Percentiles rank a stretch among this genome's conserved stretches.
phyloP scores from a whole-genome alignment of 1,284 basidiomycete species.

The Wallemia mellicola region DNA sequence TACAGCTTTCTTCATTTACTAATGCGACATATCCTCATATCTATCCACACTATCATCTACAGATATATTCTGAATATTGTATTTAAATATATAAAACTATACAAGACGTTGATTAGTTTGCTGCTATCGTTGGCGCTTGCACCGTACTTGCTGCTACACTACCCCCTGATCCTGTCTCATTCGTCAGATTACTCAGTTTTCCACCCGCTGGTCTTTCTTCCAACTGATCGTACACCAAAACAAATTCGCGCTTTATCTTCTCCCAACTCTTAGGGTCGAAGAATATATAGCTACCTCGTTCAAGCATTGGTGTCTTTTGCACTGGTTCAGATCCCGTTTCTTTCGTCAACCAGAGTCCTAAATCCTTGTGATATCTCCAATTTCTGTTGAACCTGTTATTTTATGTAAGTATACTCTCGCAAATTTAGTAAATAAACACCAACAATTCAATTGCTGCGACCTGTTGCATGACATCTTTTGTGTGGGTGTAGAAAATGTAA shows the following conservation, averaged over 20 bases:
- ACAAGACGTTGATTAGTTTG: background rate
- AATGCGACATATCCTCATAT: background rate
- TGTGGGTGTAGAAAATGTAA: slow-evolving; percentile 93
- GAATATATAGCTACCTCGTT: slow-evolving; percentile 65
- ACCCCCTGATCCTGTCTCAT: background rate
- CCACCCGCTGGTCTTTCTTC: slow-evolving; percentile 33
- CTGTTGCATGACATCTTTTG: slow-evolving; percentile 76
- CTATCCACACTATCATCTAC: too few species aligned
- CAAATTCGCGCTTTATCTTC: slow-evolving; percentile 48
- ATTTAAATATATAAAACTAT: background rate
- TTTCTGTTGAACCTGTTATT: slow-evolving; percentile 55
- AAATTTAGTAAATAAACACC: slow-evolving; percentile 15
- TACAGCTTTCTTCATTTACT: background rate
- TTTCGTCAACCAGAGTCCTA: slow-evolving; percentile 83
- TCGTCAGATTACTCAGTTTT: background rate
- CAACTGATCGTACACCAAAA: slow-evolving; percentile 50
- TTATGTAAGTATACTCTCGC: slow-evolving; percentile 1
- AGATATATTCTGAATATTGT: background rate
- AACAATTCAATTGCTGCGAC: slow-evolving; percentile 83
- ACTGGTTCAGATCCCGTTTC: slow-evolving; percentile 18
- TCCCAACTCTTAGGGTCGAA: slow-evolving; percentile 75
- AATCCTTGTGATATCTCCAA: slow-evolving; percentile 92
- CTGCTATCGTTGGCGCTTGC: background rate
- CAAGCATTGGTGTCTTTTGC: slow-evolving; percentile 57
- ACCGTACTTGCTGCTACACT: background rate